phyloP scores from a whole-genome alignment of 2,329 filamentous ascomycete genomes.

The Aspergillus caelatus region DNA sequence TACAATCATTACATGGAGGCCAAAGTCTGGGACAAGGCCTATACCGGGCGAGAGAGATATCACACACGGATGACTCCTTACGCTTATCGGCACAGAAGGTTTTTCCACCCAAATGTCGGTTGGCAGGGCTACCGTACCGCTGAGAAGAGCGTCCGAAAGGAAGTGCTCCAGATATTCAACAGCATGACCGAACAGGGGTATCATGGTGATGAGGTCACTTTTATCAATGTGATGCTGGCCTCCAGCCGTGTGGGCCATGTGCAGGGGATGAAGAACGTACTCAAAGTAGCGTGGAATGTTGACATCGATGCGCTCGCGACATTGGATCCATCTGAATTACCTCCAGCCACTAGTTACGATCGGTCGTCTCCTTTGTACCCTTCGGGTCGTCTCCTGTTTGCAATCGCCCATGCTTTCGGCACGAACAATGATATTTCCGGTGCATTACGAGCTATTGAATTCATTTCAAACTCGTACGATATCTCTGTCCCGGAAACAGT shows the following conservation, averaged over 20 bases:
- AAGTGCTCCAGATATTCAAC: slow-evolving; percentile 47
- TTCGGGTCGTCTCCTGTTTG: slow-evolving; percentile 60
- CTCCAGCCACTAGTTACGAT: slow-evolving; percentile 45
- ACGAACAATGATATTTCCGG: slow-evolving; percentile 64
- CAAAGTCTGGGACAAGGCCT: slow-evolving; percentile 49
- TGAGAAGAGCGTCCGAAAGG: slow-evolving; percentile 34
- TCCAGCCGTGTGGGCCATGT: slow-evolving; percentile 57
- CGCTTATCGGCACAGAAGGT: slow-evolving; percentile 34
- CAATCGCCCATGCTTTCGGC: slow-evolving; percentile 71
- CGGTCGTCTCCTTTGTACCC: slow-evolving; percentile 61
- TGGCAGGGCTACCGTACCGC: slow-evolving; percentile 37
- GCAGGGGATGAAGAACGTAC: slow-evolving; percentile 48
- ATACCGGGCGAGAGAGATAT: slow-evolving; percentile 45
- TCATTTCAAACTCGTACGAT: slow-evolving; percentile 62
- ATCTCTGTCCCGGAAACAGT: slow-evolving; percentile 59
- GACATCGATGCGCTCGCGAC: slow-evolving; percentile 48
- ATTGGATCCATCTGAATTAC: slow-evolving; percentile 34
- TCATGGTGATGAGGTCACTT: slow-evolving; percentile 55
- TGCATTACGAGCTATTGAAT: slow-evolving; percentile 63
- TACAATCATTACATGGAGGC: slow-evolving; percentile 60
- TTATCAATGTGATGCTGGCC: slow-evolving; percentile 56
- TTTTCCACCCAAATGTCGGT: slow-evolving; percentile 17
- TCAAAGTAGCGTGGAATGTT: slow-evolving; percentile 59
- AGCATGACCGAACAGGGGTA: slow-evolving; percentile 51
- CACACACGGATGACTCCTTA: slow-evolving; percentile 38